Base-by-base conservation (phyloP, 1,284 basidiomycete genomes). In the Ceratobasidium sp. region DNA sequence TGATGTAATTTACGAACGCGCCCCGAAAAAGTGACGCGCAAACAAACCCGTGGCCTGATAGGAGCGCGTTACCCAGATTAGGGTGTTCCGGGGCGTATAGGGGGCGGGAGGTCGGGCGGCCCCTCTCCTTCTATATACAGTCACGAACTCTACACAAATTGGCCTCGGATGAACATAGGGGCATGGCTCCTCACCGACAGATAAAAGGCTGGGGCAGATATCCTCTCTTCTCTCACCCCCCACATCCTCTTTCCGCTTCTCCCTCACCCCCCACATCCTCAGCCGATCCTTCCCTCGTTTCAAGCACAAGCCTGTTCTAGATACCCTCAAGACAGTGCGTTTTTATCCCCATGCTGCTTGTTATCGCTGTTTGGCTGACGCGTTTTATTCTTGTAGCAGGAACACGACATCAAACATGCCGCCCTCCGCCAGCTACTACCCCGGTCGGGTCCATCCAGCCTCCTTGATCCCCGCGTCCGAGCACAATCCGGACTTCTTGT, bases 401-500 rank as follows among this genome's bases (percentile, higher is more conserved):
- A 60, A 65, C 31, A 54, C 17, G 27, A 52, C 62, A 65, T 56
- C 34, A 34, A 56, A 50, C 34, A 65, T 65, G 62, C 35, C 62
- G n/a, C 32, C 49, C 1, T 0, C 47, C 35, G 22, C 15, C 60
- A 56, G 54, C 49, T 67, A 69, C 29, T 69, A 49, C 20, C 57
- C 55, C 13, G 38, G 22, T 47, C 50, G 31, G 31, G 42, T 31
- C 56, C 80, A 81, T 74, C 80, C 81, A 13, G 87, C 88, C 49
- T 93, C 91, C 31, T 86, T 94, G 73, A 76, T 91, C 64, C 85
- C 88, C 62, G 82, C 84, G 69, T 83, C 84, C 53, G 78, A 82
- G 69, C 94, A 95, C 81, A 87, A 92, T 79, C 88, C 88, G 20
- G 85, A 84, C 54, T 85, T 97, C 72, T 82, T 96, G 73, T 83